A percentile compares a stretch with the other conserved stretches of the same genome.
These are phyloP conservation scores for Aspergillus haitiensis DNA, from an alignment of 495 filamentous ascomycete genomes.

Conservation along the genomic window DNA sequence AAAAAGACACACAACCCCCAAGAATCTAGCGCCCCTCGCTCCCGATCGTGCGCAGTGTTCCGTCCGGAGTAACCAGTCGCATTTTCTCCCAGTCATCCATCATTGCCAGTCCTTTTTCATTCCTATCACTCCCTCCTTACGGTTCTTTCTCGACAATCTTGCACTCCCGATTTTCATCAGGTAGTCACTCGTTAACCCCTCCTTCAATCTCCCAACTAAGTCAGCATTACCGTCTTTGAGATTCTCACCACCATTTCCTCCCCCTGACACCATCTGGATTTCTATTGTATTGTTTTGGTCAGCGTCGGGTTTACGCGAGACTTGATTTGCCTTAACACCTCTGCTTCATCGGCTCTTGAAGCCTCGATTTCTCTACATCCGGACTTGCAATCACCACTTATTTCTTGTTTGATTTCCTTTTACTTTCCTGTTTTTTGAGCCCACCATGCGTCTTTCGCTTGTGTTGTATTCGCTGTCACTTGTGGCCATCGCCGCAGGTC, in stretches of 20 bases:
- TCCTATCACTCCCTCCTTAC: conserved; percentile 23
- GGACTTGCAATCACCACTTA: neutral
- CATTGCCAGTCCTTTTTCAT: conserved; percentile 21
- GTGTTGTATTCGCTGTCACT: conserved; percentile 41
- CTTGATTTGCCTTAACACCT: conserved; percentile 4
- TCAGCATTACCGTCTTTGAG: neutral
- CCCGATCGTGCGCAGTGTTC: neutral
- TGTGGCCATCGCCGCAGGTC: conserved; percentile 39
- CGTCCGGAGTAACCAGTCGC: conserved; percentile 6
- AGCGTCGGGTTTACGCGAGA: conserved; percentile 7
- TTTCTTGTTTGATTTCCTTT: neutral
- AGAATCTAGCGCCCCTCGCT: conserved; percentile 14
- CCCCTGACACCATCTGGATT: conserved; percentile 9
- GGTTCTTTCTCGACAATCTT: conserved; percentile 21
- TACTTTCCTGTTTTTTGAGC: neutral
- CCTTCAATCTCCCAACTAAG: conserved; percentile 8
- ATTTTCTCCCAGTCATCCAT: conserved; percentile 15
- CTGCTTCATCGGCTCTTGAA: conserved; percentile 12
- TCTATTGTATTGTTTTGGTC: conserved; percentile 9
- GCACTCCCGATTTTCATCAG: conserved; percentile 17
- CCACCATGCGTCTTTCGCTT: conserved; percentile 45
- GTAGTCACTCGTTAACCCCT: conserved; percentile 26
- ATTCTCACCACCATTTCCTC: conserved; percentile 5
- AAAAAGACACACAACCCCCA: neutral
- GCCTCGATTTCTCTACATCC: conserved; percentile 8